Evolutionary conservation across 2,329 filamentous ascomycete genomes (phyloP).

Genomic region (Lecanicillium sp.): DNA sequence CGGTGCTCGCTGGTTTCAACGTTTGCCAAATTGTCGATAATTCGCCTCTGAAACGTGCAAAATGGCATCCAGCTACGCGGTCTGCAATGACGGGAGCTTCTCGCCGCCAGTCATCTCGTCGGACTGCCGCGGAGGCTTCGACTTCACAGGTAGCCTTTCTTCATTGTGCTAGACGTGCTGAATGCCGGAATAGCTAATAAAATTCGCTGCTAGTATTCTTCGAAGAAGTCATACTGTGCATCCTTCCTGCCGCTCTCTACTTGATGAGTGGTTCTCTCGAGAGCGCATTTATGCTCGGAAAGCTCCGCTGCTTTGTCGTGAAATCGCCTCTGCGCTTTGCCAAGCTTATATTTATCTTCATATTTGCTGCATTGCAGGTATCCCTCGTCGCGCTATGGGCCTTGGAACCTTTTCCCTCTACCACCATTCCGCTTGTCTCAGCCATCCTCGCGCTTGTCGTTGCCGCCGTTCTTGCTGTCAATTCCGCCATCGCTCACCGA

Average conservation of each 20-base stretch:
- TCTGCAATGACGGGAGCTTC: slow-evolving; percentile 3
- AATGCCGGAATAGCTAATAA: no score
- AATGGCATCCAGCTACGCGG: background rate
- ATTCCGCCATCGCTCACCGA: slow-evolving; percentile 4
- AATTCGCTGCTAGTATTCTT: no score
- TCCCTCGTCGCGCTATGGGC: slow-evolving; percentile 5
- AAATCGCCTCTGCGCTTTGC: slow-evolving; percentile 4
- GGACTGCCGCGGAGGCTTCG: slow-evolving; percentile 6
- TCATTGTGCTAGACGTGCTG: background rate
- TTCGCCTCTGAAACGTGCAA: no score
- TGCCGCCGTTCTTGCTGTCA: slow-evolving; percentile 1
- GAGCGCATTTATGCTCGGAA: slow-evolving; percentile 4
- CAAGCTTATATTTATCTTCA: slow-evolving; percentile 5
- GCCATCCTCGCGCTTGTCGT: slow-evolving; percentile 5
- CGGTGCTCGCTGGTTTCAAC: no score
- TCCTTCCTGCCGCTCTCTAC: slow-evolving; percentile 6
- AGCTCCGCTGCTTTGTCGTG: slow-evolving; percentile 3
- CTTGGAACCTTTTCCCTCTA: slow-evolving; percentile 3
- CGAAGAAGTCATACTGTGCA: slow-evolving; percentile 6
- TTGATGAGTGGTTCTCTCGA: slow-evolving; percentile 5
- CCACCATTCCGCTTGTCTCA: slow-evolving; percentile 3
- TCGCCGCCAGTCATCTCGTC: slow-evolving; percentile 1
- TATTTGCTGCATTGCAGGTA: slow-evolving; percentile 7
- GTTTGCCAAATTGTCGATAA: no score
- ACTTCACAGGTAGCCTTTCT: slow-evolving; percentile 7